These are phyloP conservation scores for Amaranthus hypochondriacus DNA, from an alignment of 148 eudicot genomes.

Conservation along the genomic window DNA sequence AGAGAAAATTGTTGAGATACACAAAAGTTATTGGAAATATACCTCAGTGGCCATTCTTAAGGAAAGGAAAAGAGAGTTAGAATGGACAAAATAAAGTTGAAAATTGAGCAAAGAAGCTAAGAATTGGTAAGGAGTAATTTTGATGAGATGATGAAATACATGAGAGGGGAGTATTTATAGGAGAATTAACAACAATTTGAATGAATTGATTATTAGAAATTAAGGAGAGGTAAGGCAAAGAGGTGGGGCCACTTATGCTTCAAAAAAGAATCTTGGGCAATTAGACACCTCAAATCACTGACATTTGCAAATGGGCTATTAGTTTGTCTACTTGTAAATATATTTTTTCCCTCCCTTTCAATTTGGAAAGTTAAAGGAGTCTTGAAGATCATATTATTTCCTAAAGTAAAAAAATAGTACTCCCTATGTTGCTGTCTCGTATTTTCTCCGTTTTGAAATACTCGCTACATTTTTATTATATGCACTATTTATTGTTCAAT, in stretches of 20 bases:
- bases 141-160: slow-evolving; percentile 29
- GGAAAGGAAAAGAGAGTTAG: background rate
- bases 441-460: too few relatives aligned
- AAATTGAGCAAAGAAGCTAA: background rate
- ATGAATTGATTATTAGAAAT: background rate
- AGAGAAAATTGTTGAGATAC: background rate
- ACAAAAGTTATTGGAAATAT: slow-evolving; percentile 9
- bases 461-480: too few relatives aligned
- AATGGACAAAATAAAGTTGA: background rate
- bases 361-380: background rate
- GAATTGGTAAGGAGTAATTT: background rate
- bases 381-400: too few relatives aligned
- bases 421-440: too few relatives aligned
- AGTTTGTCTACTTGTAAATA: slow-evolving; percentile 48
- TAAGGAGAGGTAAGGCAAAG: background rate
- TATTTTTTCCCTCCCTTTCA: slow-evolving; percentile 11
- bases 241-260: background rate
- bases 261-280: slow-evolving; percentile 23
- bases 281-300: slow-evolving; percentile 34
- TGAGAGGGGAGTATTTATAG: slow-evolving; percentile 32
- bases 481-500: too few relatives aligned
- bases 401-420: too few relatives aligned
- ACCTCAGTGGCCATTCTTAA: slow-evolving; percentile 46
- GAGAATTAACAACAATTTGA: slow-evolving; percentile 5
- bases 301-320: slow-evolving; percentile 19